Percentiles rank a stretch among this genome's conserved stretches.
Evolutionary conservation across 176 grass and related monocot species (phyloP).

Genomic region (Carex myosuroides): DNA sequence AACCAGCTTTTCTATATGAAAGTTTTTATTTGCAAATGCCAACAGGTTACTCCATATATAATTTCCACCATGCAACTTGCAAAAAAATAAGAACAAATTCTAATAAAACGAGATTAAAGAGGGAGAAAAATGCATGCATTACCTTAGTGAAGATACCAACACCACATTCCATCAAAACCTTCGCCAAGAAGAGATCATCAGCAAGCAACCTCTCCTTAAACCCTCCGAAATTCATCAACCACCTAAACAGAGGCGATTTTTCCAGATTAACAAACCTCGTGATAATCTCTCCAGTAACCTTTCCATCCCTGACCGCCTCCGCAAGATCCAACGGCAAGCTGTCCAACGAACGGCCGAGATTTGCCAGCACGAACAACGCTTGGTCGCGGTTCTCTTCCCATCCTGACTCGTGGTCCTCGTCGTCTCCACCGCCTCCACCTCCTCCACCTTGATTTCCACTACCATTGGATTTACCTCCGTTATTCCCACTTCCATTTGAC

Average conservation of each 20-base stretch:
- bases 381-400: conserved; percentile 25
- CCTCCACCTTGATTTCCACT: conserved; percentile 2
- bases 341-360: conserved; percentile 69
- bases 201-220: conserved; percentile 97
- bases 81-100: not conserved
- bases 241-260: conserved; percentile 53
- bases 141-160: conserved; percentile 98
- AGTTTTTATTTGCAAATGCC: not conserved
- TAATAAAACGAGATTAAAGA: not conserved
- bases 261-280: conserved; percentile 63
- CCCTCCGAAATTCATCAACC: conserved; percentile 86
- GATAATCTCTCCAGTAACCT: conserved; percentile 60
- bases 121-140: not conserved
- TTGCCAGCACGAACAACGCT: conserved; percentile 67
- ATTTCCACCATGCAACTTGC: not conserved
- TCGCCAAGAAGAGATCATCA: conserved; percentile 95
- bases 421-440: not conserved
- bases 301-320: conserved; percentile 57
- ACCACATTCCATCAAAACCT: conserved; percentile 90
- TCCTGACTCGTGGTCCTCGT: not conserved
- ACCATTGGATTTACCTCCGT: not conserved
- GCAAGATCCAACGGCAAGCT: conserved; percentile 73
- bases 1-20: not conserved
- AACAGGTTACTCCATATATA: not conserved
- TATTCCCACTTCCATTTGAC: not conserved